These are phyloP conservation scores for Triangularia setosa DNA, from an alignment of 2,329 filamentous ascomycete genomes.

Conservation along the genomic window DNA sequence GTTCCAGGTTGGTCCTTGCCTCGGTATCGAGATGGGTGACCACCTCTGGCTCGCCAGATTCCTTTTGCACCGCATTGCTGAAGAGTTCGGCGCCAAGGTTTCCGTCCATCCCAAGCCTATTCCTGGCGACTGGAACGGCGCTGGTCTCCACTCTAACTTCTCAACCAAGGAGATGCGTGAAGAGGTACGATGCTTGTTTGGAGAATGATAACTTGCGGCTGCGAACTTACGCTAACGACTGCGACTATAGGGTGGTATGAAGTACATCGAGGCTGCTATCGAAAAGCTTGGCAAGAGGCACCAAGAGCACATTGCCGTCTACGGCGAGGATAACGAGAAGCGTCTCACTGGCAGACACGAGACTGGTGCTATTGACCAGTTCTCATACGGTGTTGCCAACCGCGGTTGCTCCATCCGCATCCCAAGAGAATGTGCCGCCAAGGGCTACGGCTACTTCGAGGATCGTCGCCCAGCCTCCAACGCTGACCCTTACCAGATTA, in stretches of 20 bases:
- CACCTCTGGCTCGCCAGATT: constrained; percentile 93
- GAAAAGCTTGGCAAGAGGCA: constrained; percentile 78
- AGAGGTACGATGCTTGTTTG: constrained; percentile 40
- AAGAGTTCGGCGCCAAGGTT: constrained; percentile 95
- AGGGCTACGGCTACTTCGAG: constrained; percentile 64
- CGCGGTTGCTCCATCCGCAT: constrained; percentile 93
- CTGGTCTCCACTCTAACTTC: constrained; percentile 90
- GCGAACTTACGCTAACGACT: not conserved
- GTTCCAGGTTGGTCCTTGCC: constrained; percentile 90
- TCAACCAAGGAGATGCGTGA: constrained; percentile 83
- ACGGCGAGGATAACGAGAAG: constrained; percentile 91
- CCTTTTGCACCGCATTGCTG: constrained; percentile 76
- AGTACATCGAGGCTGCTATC: constrained; percentile 82
- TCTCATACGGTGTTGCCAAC: constrained; percentile 93
- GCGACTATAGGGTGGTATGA: constrained; percentile 70
- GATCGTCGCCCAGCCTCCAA: constrained; percentile 69
- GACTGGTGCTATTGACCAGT: constrained; percentile 92
- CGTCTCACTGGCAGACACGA: constrained; percentile 92
- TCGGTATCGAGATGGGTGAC: constrained; percentile 88
- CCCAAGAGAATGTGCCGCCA: constrained; percentile 59
- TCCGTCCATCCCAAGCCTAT: constrained; percentile 96
- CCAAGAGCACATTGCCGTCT: constrained; percentile 81
- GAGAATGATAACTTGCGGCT: not conserved
- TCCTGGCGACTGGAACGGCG: constrained; percentile 92
- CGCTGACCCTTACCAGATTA: constrained; percentile 73